Evolutionary conservation across 805 yeast species (phyloP).

Genomic region (Candida nitratophila): DNA sequence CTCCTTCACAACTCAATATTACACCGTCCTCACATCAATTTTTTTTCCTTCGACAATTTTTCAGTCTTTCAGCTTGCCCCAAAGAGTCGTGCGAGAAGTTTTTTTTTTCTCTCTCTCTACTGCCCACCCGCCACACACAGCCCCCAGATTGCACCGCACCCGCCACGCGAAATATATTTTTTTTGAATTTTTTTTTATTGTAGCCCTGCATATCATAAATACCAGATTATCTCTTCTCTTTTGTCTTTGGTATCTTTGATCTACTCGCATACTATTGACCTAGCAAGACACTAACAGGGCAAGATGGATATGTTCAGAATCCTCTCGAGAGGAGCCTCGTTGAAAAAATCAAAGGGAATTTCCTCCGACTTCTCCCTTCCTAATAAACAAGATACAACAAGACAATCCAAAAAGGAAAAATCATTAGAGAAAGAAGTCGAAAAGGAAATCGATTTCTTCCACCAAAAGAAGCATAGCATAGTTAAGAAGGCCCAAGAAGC

Average conservation of each 20-base stretch:
- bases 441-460: constrained; percentile 80
- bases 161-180: no score
- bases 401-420: constrained; percentile 28
- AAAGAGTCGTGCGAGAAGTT: not conserved
- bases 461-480: constrained; percentile 36
- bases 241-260: no score
- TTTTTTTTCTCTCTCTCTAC: not conserved
- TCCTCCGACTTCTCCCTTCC: constrained; percentile 35
- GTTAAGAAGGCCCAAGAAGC: constrained; percentile 15
- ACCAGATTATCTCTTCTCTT: no score
- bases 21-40: not conserved
- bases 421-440: constrained; percentile 45
- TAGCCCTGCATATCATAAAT: no score
- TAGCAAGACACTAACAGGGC: no score
- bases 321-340: constrained; percentile 76
- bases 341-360: constrained; percentile 48
- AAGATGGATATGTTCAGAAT: constrained; percentile 85
- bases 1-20: not conserved
- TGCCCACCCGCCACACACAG: no score
- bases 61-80: not conserved
- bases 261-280: no score
- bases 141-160: no score
- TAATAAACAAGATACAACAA: constrained; percentile 12
- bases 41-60: not conserved
- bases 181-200: no score